Conservation (phyloP, 495 filamentous ascomycete genomes). For the Staphylotrichum longicolle region DNA sequence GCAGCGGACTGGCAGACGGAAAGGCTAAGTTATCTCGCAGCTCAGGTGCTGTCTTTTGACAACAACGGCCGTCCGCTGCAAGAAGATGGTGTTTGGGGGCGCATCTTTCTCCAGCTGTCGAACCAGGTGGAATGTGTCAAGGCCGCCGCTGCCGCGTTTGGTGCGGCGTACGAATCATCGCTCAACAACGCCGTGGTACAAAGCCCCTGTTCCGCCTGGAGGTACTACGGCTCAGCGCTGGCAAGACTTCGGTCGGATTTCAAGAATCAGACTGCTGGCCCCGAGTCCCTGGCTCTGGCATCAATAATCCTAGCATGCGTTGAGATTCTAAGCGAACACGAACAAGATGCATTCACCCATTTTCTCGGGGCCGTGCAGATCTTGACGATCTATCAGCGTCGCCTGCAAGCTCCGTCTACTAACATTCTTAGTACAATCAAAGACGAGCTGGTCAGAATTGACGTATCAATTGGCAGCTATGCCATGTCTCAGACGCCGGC, state of each 20-base stretch:
- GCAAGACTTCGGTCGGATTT: not conserved
- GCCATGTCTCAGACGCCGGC: no score
- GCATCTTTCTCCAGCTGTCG: constrained; percentile 7
- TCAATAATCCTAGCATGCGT: not conserved
- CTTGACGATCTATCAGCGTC: no score
- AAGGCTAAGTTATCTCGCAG: constrained; percentile 1
- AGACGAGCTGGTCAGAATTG: no score
- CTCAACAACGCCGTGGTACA: no score
- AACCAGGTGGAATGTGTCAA: constrained; percentile 5
- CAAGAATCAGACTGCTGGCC: not conserved
- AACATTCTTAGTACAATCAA: no score
- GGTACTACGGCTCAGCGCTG: no score
- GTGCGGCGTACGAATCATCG: constrained; percentile 4
- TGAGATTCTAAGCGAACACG: no score
- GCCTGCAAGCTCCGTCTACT: no score
- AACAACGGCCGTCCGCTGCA: constrained; percentile 6
- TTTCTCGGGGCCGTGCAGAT: no score
- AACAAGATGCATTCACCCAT: no score
- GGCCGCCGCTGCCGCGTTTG: constrained; percentile 6
- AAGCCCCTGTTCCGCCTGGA: no score
- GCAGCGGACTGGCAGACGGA: not conserved
- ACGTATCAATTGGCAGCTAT: no score
- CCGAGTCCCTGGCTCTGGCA: constrained; percentile 6
- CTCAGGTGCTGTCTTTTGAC: constrained; percentile 3
- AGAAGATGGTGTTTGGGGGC: not conserved